phyloP scores from a whole-genome alignment of 23 red algal species.

The Gracilaria domingensis region DNA sequence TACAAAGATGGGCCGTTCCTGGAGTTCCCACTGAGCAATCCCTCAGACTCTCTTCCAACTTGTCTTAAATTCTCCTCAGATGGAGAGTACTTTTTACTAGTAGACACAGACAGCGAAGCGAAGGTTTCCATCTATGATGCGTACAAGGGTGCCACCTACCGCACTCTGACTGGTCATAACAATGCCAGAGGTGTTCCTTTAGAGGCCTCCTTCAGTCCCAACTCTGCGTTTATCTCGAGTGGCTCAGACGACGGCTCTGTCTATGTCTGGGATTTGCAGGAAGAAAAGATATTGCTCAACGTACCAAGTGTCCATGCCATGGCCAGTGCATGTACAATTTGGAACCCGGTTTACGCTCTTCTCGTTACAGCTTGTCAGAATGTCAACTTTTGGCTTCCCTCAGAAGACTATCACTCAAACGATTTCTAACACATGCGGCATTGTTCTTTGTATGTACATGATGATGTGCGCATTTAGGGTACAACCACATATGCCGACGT shows the following conservation, averaged over 20 bases:
- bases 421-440: neutral
- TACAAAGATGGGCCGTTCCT: slow-evolving; percentile 92
- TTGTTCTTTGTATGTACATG: no score
- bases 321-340: slow-evolving; percentile 50
- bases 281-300: slow-evolving; percentile 51
- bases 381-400: slow-evolving; percentile 90
- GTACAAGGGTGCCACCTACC: slow-evolving; percentile 69
- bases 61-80: slow-evolving; percentile 89
- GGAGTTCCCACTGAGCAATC: slow-evolving; percentile 67
- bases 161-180: slow-evolving; percentile 60
- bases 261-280: slow-evolving; percentile 75
- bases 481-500: no score
- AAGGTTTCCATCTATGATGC: slow-evolving; percentile 86
- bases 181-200: slow-evolving; percentile 75
- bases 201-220: slow-evolving; percentile 87
- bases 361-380: slow-evolving; percentile 96
- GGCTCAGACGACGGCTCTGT: slow-evolving; percentile 87
- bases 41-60: slow-evolving; percentile 70
- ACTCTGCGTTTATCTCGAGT: slow-evolving; percentile 82
- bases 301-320: slow-evolving; percentile 32
- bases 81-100: slow-evolving; percentile 86
- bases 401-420: slow-evolving; percentile 15
- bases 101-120: slow-evolving; percentile 68
- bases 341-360: slow-evolving; percentile 93
- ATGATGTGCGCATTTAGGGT: no score